phyloP scores from a whole-genome alignment of 805 yeast species.

The Sungouiozyma ichnusensis region DNA sequence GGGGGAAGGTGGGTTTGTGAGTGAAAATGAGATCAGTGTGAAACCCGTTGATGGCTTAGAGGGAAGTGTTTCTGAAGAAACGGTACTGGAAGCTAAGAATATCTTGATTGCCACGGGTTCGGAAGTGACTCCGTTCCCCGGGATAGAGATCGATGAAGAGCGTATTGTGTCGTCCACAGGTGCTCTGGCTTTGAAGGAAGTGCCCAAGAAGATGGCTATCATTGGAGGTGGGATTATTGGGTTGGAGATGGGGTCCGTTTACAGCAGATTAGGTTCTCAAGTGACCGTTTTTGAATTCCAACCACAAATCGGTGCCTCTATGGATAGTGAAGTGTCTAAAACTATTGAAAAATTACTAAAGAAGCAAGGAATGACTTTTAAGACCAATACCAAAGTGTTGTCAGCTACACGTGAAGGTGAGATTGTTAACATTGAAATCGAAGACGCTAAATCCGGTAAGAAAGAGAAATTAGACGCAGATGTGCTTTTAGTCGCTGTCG shows the following conservation, averaged over 20 bases:
- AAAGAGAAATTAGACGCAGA: conserved; percentile 76
- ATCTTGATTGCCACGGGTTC: conserved; percentile 97
- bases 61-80: conserved; percentile 52
- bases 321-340: conserved; percentile 94
- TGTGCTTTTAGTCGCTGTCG: conserved; percentile 91
- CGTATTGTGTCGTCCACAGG: conserved; percentile 96
- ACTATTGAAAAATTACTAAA: conserved; percentile 77
- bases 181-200: conserved; percentile 68
- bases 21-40: conserved; percentile 68
- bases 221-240: conserved; percentile 99
- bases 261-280: conserved; percentile 89
- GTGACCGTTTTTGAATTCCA: conserved; percentile 92
- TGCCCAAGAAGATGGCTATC: conserved; percentile 84
- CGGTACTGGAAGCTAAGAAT: conserved; percentile 67
- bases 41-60: conserved; percentile 81
- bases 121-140: conserved; percentile 98
- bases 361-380: conserved; percentile 93
- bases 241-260: conserved; percentile 97
- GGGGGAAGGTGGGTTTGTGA: conserved; percentile 82
- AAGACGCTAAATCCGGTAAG: conserved; percentile 79
- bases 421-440: conserved; percentile 74
- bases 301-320: conserved; percentile 90
- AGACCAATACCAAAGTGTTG: conserved; percentile 82
- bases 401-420: conserved; percentile 86
- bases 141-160: conserved; percentile 91